Percentiles rank a stretch among this genome's conserved stretches.
Evolutionary conservation across 331 rosid genomes (phyloP).

Genomic region (Malus hybrid): DNA sequence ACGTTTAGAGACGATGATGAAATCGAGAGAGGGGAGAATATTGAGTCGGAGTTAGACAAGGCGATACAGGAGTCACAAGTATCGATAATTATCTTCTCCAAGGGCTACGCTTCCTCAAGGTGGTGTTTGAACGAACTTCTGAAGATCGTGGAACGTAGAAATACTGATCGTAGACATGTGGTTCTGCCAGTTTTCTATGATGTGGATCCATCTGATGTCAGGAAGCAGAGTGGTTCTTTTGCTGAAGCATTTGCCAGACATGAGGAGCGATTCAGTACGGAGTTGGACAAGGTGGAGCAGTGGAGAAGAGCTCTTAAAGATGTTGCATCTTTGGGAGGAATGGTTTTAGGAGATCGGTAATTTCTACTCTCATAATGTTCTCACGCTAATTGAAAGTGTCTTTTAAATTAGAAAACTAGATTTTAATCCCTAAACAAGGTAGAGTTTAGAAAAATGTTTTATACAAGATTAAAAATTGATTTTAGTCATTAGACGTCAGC

Average conservation of each 20-base stretch:
- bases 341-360: not conserved
- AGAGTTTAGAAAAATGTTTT: too few species aligned
- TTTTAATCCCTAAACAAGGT: too few species aligned
- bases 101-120: constrained; percentile 4
- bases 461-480: too few species aligned
- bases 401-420: too few species aligned
- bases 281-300: not conserved
- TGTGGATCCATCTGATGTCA: too few species aligned
- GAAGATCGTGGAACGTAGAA: not conserved
- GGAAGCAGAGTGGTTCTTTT: too few species aligned
- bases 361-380: not conserved
- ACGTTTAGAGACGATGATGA: not conserved
- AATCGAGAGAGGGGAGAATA: not conserved
- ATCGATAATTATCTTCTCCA: not conserved
- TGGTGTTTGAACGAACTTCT: not conserved
- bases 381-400: too few species aligned
- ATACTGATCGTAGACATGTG: too few species aligned
- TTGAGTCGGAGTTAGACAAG: not conserved
- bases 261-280: not conserved
- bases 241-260: too few species aligned
- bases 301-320: not conserved
- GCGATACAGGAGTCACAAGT: not conserved
- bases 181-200: not conserved
- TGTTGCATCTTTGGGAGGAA: not conserved
- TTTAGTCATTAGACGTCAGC: too few species aligned